Conservation (phyloP, 2,329 filamentous ascomycete species). For the Diplodia seriata region DNA sequence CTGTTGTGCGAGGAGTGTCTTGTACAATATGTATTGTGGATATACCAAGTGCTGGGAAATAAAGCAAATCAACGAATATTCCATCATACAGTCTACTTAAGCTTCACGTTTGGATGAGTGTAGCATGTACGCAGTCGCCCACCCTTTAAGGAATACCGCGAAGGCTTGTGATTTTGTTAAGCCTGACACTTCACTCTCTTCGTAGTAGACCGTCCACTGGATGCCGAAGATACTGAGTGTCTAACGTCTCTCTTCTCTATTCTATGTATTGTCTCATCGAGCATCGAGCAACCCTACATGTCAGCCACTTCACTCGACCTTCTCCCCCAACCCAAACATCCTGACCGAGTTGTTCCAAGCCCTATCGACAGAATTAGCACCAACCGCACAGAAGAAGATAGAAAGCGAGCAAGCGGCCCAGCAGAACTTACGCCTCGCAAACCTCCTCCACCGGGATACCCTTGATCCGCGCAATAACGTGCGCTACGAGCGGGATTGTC, state of each 20-base stretch:
- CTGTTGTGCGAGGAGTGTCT: neutral
- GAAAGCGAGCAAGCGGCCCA: neutral
- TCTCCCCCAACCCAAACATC: conserved; percentile 50
- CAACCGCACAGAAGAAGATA: neutral
- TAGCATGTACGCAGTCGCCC: neutral
- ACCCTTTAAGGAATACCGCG: neutral
- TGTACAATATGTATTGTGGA: conserved; percentile 25
- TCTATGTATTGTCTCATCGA: neutral
- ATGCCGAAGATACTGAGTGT: neutral
- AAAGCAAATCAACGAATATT: conserved; percentile 1
- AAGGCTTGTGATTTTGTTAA: neutral
- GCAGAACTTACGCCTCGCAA: conserved; percentile 70
- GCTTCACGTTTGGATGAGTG: neutral
- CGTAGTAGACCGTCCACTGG: neutral
- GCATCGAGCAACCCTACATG: neutral
- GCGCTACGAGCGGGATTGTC: conserved; percentile 84
- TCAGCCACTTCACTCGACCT: conserved; percentile 7
- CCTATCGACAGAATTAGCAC: conserved; percentile 33
- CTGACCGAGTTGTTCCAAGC: conserved; percentile 50
- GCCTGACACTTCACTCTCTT: neutral
- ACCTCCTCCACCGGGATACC: conserved; percentile 80
- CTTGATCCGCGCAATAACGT: conserved; percentile 86
- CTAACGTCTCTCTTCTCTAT: neutral
- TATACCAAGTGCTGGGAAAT: conserved; percentile 26
- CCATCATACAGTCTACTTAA: neutral